These are phyloP conservation scores for Orbilia quercus DNA, from an alignment of 2,329 filamentous ascomycete genomes.

Conservation along the genomic window DNA sequence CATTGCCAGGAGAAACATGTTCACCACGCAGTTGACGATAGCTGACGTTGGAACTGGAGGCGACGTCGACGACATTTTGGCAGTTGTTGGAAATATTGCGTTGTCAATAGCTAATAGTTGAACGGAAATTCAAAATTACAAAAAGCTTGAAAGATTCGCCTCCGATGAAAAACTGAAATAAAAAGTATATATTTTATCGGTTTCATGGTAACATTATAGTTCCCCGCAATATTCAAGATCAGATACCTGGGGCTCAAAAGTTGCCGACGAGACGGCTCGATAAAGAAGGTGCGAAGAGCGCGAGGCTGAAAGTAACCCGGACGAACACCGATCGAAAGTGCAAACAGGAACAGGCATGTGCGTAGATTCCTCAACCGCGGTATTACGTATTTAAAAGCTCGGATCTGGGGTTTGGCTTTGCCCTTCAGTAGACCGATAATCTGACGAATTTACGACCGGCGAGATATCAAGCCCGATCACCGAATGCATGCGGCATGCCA, in stretches of 20 bases:
- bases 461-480: conserved; percentile 2
- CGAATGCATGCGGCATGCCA: neutral
- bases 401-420: too few relatives aligned
- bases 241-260: neutral
- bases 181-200: neutral
- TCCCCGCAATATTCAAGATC: neutral
- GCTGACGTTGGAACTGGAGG: conserved; percentile 51
- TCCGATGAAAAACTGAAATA: too few relatives aligned
- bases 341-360: conserved; percentile 15
- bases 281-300: neutral
- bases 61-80: conserved; percentile 26
- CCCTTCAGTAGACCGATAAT: neutral
- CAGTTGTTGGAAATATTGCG: conserved; percentile 36
- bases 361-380: conserved; percentile 25
- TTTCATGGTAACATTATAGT: neutral
- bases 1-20: conserved; percentile 38
- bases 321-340: neutral
- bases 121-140: neutral
- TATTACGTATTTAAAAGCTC: conserved; percentile 7
- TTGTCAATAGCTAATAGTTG: conserved; percentile 9
- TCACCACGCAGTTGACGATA: conserved; percentile 50
- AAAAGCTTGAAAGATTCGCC: too few relatives aligned
- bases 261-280: too few relatives aligned
- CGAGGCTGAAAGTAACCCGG: conserved; percentile 23
- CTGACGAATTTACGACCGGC: neutral